Base-by-base conservation (phyloP, 2,329 filamentous ascomycete genomes). In the Gaeumannomyces tritici region DNA sequence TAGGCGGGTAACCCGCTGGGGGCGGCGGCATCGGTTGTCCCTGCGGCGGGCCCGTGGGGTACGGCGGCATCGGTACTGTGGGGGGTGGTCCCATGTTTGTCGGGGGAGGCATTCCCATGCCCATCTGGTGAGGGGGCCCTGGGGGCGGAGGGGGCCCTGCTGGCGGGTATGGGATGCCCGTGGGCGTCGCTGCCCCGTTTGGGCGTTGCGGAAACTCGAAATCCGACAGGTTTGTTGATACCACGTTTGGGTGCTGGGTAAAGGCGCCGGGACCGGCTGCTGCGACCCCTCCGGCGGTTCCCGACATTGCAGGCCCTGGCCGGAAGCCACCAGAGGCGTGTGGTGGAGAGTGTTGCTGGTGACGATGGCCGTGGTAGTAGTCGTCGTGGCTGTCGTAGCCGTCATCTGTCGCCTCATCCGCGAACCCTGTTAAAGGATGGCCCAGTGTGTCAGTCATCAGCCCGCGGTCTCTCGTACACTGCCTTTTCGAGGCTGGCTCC, bases 301-400 rank as follows among this genome's bases (percentile, higher is more conserved):
- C 61, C 12, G 56, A 60, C 42, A 33, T 59, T 18, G 24, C 55
- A 13, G 62, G 61, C 26, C 59, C 61, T n/a, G 63, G 60, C 67
- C 76, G 81, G 21, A 77, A 76, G 15, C 80, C 80, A n/a, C 80
- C 80, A 2, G 80, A 83, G 4, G 79, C 79, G 62, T 75, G 79
- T 3, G 79, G 77, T 0, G 80, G 80, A 2, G 80, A 83, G 6
- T 76, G 75, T 5, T 74, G 75, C 3, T 35, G 33, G 2, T 35
- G 33, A 13, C 65, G 57, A 42, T 62, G 60, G 18, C 56, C 33
- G 54, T 70, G 69, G 61, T 72, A 70, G 57, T 73, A 69, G 11
- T 35, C 33, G 55, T 75, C 75, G 65, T 77, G 74, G 26, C 75
- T 70, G 62, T 76, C 75, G 65, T 77, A 74, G 24, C 64, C 68